Evolutionary conservation across 2,329 filamentous ascomycete species (phyloP), one percentile per base, ranked within the genome.

Genomic region (Ophiognomonia clavigignenti-juglandacearum): DNA sequence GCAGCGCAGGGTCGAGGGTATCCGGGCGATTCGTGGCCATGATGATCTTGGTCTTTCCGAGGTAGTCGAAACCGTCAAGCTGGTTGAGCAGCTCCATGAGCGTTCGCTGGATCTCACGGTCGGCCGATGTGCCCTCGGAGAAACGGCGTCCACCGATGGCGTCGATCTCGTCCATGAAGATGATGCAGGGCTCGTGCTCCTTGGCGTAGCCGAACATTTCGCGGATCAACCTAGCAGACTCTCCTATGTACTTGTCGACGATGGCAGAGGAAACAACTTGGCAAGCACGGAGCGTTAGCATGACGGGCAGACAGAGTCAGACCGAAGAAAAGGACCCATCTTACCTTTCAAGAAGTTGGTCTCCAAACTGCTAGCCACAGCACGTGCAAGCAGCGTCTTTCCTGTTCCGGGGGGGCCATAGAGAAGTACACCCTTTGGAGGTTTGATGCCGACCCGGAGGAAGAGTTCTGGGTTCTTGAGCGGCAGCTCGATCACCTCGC

Each of bases 91-190:
- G 78, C 69, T 98, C 93, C 93, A 98, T 98, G 51, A 98, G 75
- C 29, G 93, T 98, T 63, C 93, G 85, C 72, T 98, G 93, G 59
- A 98, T 98, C 69, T 98, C 93, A 62, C 95, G 85, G 73, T 98
- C 93, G 42, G 93, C 93, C 51, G 90, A 96, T 43, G 93, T 98
- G 57, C 95, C 93, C 68, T 98, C 93, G 1, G 89, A 96, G 70
- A 98, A 98, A 60, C 93, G 82, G 60, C 95, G 83, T 54, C 95
- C 95, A 66, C 93, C 93, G 62, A 98, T 98, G 62, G 93, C 93
- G 64, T 98, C 93, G 64, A 98, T 98, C 72, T 98, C 93, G 76
- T 98, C 95, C 93, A 98, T 98, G 80, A 98, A 98, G 71, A 98
- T 98, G 68, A 98, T 98, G 68, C 93, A 98, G 32, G 93, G 93